Conservation (phyloP, 2,329 filamentous ascomycete genomes). For the Hawksworthiomyces lignivorus region DNA sequence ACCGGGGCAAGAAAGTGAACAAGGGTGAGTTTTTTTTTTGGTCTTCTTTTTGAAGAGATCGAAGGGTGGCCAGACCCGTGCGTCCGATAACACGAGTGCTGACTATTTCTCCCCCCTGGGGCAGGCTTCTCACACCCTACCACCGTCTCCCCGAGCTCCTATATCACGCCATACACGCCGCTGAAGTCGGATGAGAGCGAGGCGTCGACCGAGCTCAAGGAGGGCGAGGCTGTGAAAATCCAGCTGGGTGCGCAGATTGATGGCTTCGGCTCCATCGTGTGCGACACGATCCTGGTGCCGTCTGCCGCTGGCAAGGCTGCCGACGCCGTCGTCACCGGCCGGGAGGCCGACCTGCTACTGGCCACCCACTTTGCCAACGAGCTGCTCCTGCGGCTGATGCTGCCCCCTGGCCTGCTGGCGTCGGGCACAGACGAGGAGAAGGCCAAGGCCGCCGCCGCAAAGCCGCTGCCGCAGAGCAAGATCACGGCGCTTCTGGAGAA, state of each 20-base stretch:
- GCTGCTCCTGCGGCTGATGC: slow-evolving; percentile 80
- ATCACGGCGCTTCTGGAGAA: slow-evolving; percentile 87
- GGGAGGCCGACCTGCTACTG: slow-evolving; percentile 77
- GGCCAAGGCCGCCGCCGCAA: slow-evolving; percentile 76
- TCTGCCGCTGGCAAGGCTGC: slow-evolving; percentile 43
- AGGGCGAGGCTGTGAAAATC: slow-evolving; percentile 87
- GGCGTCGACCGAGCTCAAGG: slow-evolving; percentile 70
- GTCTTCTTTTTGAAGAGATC: background rate
- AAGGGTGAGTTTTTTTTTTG: slow-evolving; percentile 57
- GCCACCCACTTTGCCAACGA: slow-evolving; percentile 96
- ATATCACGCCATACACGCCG: slow-evolving; percentile 94
- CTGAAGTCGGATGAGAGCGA: slow-evolving; percentile 80
- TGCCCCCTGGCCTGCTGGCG: slow-evolving; percentile 80
- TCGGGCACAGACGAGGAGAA: slow-evolving; percentile 89
- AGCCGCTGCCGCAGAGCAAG: slow-evolving; percentile 75
- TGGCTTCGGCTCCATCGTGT: slow-evolving; percentile 92
- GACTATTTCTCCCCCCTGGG: no score
- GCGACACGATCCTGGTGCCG: slow-evolving; percentile 75
- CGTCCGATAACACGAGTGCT: no score
- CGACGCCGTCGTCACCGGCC: slow-evolving; percentile 60
- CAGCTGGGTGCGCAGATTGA: slow-evolving; percentile 97
- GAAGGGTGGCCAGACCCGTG: no score
- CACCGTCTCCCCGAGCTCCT: slow-evolving; percentile 87
- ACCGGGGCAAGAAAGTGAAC: slow-evolving; percentile 92
- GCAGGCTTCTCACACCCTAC: slow-evolving; percentile 85